A percentile compares a stretch with the other conserved stretches of the same genome.
Conservation (phyloP, 306 rosid genomes). For the Begonia peltatifolia region DNA sequence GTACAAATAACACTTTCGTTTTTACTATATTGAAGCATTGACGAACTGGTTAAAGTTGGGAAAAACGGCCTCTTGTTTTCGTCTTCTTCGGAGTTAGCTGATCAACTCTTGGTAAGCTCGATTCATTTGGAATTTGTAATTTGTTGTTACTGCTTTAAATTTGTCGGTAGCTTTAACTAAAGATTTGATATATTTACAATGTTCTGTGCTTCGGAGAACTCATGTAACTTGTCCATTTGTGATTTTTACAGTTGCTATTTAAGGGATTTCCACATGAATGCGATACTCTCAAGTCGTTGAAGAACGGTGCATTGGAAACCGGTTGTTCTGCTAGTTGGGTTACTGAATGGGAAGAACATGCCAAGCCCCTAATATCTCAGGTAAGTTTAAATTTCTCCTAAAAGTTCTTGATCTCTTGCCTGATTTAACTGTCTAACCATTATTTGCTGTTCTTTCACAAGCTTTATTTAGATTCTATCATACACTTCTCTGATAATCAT, state of each 20-base stretch:
- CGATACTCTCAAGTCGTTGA: conserved; percentile 38
- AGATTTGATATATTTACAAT: no score
- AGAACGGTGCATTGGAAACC: conserved; percentile 50
- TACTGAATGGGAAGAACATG: conserved; percentile 86
- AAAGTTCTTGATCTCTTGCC: no score
- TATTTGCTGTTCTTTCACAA: no score
- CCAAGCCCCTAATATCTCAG: conserved; percentile 66
- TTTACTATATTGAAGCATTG: conserved; percentile 38
- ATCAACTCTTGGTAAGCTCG: conserved; percentile 68
- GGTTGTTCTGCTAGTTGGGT: conserved; percentile 65
- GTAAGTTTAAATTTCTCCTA: conserved; percentile 20
- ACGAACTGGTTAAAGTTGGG: conserved; percentile 75
- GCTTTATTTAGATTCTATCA: no score
- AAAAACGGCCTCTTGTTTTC: conserved; percentile 80
- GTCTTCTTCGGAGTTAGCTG: conserved; percentile 87
- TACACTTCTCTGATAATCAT: no score
- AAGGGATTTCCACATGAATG: conserved; percentile 82
- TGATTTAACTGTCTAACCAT: no score
- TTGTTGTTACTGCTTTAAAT: no score
- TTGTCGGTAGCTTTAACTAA: no score
- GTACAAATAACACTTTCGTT: not conserved
- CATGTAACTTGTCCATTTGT: conserved; percentile 6
- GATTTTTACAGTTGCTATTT: conserved; percentile 50
- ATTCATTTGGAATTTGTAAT: not conserved
- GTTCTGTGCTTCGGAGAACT: no score